Base-by-base conservation (phyloP, 148 eudicot genomes). In the Heliosperma pusillum region DNA sequence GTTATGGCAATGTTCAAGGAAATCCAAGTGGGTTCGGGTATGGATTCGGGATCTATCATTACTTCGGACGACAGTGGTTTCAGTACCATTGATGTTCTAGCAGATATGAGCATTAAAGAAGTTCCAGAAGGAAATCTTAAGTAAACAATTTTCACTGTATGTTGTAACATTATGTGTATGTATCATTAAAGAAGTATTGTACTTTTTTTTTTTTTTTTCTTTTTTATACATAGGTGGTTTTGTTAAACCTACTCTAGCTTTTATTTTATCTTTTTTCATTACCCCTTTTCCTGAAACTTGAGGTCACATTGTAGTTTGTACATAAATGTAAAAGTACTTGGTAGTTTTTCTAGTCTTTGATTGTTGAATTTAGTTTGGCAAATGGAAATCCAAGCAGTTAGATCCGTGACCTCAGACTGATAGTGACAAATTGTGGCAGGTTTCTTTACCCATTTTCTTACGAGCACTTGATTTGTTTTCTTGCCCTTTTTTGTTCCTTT, bases 1-100 rank as follows among this genome's bases (percentile, higher is more conserved):
- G 98, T 94, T 19, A 82, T 94, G 98, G 96, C 98, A 0, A 89
- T 80, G 89, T 90, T 88, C 76, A 94, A 91, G 79, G 97, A 94
- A 66, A 94, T 94, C 36, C 91, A 91, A 78, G 91, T 93, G 0
- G 93, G 98, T 15, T 90, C 91, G 0, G 95, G 88, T 52, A 6
- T 91, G 7, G 96, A 90, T 70, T 85, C 95, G 0, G 57, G 78
- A 1, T 87, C 92, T 12, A 82, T 87, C 44, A 82, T 83, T 4
- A 83, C 83, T 0, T 72, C 57, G 1, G 93, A 89, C 22, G 89
- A 85, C 10, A 74, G 61, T 10, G 78, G 80, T 45, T 88, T 86
- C 66, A 72, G 79, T 36, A 76, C 81, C 26, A 75, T 81, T 26
- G 90, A 76, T 72, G 77, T 83, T 8, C 77, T 87, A 15, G 75